phyloP scores from a whole-genome alignment of 2,329 filamentous ascomycete species.

The Elsinoe necatrix region DNA sequence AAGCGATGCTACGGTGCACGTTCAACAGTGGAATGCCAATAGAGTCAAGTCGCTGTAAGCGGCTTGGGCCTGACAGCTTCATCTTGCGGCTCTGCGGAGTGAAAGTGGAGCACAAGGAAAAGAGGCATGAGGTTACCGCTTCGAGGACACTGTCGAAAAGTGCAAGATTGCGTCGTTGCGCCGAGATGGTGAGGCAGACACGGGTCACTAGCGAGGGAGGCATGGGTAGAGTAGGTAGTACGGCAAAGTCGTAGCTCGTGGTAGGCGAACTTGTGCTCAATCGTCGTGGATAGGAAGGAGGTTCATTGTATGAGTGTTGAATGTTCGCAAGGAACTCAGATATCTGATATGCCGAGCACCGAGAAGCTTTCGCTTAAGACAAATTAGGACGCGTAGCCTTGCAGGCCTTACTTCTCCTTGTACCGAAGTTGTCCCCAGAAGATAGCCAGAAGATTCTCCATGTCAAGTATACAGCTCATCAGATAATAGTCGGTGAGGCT shows the following conservation, averaged over 20 bases:
- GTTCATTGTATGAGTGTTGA: not conserved
- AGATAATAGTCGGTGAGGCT: slow-evolving; percentile 1
- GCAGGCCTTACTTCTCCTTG: not conserved
- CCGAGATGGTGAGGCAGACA: not conserved
- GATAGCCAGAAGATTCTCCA: not conserved
- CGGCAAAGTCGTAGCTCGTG: not conserved
- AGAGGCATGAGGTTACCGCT: not conserved
- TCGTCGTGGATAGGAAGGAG: too few species aligned
- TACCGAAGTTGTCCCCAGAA: not conserved
- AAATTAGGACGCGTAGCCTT: not conserved
- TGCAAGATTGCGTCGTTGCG: not conserved
- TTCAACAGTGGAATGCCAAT: not conserved
- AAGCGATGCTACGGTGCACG: not conserved
- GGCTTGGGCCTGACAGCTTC: slow-evolving; percentile 3
- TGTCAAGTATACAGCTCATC: slow-evolving; percentile 1
- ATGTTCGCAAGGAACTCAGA: not conserved
- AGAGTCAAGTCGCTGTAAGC: not conserved
- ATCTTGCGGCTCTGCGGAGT: not conserved
- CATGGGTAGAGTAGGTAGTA: not conserved
- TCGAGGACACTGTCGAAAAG: not conserved
- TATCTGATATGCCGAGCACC: not conserved
- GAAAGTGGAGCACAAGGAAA: not conserved
- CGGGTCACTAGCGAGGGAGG: not conserved
- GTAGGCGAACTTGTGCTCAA: too few species aligned
- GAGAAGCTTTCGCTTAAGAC: not conserved